These are phyloP conservation scores for Nicotiana tabacum DNA, from an alignment of 257 asterid species.

Conservation along the genomic window DNA sequence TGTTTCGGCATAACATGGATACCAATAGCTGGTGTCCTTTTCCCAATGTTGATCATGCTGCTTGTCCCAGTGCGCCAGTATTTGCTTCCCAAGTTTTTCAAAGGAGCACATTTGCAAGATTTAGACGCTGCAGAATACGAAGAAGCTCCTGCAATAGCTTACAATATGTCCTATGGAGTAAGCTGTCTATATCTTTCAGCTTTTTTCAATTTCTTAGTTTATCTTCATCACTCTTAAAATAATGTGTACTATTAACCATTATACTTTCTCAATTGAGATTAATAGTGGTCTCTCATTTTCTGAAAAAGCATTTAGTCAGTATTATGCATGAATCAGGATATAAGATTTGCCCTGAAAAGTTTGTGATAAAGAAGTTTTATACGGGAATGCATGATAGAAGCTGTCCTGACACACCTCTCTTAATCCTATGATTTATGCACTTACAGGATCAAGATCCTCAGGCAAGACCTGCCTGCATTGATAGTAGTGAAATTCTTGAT, in stretches of 20 bases:
- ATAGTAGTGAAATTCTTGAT: constrained; percentile 66
- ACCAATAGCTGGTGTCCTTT: constrained; percentile 92
- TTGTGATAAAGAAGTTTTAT: not conserved
- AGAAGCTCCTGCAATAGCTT: constrained; percentile 75
- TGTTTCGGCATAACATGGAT: constrained; percentile 97
- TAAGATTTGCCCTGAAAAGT: not conserved
- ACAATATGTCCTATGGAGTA: constrained; percentile 62
- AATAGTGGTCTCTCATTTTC: not conserved
- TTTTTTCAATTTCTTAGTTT: not conserved
- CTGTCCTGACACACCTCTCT: not conserved
- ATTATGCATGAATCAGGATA: not conserved
- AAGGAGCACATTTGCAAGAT: constrained; percentile 83
- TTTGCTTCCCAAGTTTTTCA: constrained; percentile 80
- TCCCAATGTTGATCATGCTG: constrained; percentile 88
- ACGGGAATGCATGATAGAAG: not conserved
- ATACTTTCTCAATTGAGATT: not conserved
- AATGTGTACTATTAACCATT: not conserved
- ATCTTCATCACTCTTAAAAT: not conserved
- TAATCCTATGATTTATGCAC: not conserved
- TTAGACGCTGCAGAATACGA: constrained; percentile 96
- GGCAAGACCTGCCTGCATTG: constrained; percentile 28
- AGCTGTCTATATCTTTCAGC: constrained; percentile 12
- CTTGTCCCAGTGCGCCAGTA: constrained; percentile 92
- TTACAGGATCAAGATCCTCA: constrained; percentile 51
- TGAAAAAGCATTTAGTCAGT: not conserved